Evolutionary conservation across 352 stramenopile species (phyloP), one percentile per base, ranked within the genome.

Genomic region (Phytophthora ramorum): DNA sequence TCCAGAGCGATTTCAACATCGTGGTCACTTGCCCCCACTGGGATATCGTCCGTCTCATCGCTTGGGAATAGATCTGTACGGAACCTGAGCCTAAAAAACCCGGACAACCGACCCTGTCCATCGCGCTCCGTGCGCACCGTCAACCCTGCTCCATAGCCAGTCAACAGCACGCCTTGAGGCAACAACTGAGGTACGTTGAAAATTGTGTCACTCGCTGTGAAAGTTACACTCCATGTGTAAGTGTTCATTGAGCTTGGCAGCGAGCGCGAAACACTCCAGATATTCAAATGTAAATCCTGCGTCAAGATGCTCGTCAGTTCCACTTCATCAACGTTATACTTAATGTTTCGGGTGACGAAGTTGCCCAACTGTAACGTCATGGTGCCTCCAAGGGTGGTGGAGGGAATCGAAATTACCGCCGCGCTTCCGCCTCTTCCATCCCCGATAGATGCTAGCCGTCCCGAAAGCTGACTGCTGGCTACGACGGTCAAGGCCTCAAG

Each of bases 141-240:
- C 13, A 82, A 69, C 0, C 56, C 63, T 8, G 83, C 84, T 40
- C 89, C 69, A 56, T 89, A 83, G 0, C 86, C 88, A 16, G 72
- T 73, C n/a, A 96, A 54, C 1, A 83, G 63, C 6, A 84, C 77
- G 32, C 66, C 73, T 34, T 92, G 72, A 0, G 83, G 71, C 0
- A 82, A 55, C 16, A 95, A 54, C 34, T 85, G 57, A 4, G 78
- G 73, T 1, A 91, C 75, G 38, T 95, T 69, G 53, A 94, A 93
- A 0, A 92, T 34, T 34, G 58, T 66, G 20, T 90, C 77, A 40
- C 79, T 92, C 10, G 83, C 84, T 3, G 67, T 70, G 44, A 93
- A 96, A 8, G 88, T 96, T 41, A 96, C 78, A 46, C 69, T 89
- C 88, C 88, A 96, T 9, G 79, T 81, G 48, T 89, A 93, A 0